Conservation (phyloP, 305 asterid species). For the Andrographis paniculata region DNA sequence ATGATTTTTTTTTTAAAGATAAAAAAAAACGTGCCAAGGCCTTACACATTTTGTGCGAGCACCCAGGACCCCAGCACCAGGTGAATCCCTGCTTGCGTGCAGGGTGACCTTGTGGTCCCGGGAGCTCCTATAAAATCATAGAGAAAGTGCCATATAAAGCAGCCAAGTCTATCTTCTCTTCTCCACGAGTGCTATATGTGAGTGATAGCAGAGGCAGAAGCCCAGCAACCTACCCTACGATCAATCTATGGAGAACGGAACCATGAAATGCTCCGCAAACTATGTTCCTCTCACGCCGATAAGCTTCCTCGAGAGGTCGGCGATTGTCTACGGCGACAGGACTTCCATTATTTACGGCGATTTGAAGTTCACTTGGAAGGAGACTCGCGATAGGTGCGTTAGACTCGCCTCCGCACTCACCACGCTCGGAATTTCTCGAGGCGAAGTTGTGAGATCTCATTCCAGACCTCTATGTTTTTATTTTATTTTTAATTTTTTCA, state of each 20-base stretch:
- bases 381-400: constrained; percentile 60
- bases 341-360: constrained; percentile 48
- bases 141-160: too few species aligned
- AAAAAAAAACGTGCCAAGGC: too few species aligned
- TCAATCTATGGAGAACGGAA: constrained; percentile 41
- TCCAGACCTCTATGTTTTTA: neutral
- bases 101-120: too few species aligned
- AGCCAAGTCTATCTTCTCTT: too few species aligned
- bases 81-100: too few species aligned
- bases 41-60: too few species aligned
- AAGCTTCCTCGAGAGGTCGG: constrained; percentile 71
- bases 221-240: too few species aligned
- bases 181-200: too few species aligned
- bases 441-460: constrained; percentile 47
- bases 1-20: too few species aligned
- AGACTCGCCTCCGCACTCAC: constrained; percentile 73
- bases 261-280: constrained; percentile 57
- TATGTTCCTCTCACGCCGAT: constrained; percentile 66
- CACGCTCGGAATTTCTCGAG: constrained; percentile 44
- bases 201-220: too few species aligned
- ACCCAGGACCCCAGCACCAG: too few species aligned
- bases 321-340: constrained; percentile 52
- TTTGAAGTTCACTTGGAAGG: constrained; percentile 60
- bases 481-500: neutral
- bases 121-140: too few species aligned